Evolutionary conservation across 768 basidiomycete species (phyloP), one percentile per base, ranked within the genome.

Genomic region (Hygrocybe coccinea): DNA sequence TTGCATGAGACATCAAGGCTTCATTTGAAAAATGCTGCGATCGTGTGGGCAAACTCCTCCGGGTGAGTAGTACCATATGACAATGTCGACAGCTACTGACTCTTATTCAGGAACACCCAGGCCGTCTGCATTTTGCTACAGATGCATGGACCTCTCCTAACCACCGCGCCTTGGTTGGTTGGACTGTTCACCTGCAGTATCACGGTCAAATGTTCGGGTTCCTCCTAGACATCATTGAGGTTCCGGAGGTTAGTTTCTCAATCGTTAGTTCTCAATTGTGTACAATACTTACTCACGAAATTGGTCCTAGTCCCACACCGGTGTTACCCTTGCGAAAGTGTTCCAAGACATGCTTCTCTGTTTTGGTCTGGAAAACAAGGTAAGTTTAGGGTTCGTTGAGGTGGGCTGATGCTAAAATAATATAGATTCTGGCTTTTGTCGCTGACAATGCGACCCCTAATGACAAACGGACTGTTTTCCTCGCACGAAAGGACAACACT

Each of bases 251-350:
- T 11, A 11, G 50, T 52, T n/a, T 21, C 17, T 19, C 55, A 56
- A 10, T 69, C 9, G 14, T 37, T n/a, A n/a, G n/a, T 36, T 11
- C 34, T 14, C 8, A 38, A 17, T 36, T n/a, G n/a, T 17, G 10
- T n/a, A 22, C 65, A 1, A 17, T 5, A 0, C 52, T 69, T 9
- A 17, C 37, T 37, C 21, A 38, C 24, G n/a, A 37, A 12, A 41
- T 24, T 22, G 29, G 11, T 34, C 29, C 50, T 24, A 52, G 50
- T 35, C 12, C 37, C 75, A 79, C 54, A 59, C 64, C 0, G 71
- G 75, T 6, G n/a, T 60, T 1, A 68, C 68, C 11, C 63, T 79
- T 15, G 73, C 73, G 0, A 39, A 25, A 0, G 72, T 63, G 24
- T 52, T 52, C 22, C 50, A 52, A 17, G 50, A 9, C 11, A 52